These are phyloP conservation scores for Suillus spraguei DNA, from an alignment of 768 basidiomycete genomes.

Conservation along the genomic window DNA sequence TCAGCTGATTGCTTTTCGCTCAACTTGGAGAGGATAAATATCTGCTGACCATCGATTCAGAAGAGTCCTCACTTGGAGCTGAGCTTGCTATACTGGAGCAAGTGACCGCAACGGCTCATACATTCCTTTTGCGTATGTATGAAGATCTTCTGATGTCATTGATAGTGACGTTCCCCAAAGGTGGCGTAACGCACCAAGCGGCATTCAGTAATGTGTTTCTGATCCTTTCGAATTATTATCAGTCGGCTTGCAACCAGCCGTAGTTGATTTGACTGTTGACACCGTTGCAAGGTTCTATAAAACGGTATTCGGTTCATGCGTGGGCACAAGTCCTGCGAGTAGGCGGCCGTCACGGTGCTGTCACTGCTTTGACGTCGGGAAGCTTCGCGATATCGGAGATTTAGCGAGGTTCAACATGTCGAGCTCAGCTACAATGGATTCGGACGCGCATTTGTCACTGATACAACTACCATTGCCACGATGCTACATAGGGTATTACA, in stretches of 20 bases:
- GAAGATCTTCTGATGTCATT: no score
- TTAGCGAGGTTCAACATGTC: neutral
- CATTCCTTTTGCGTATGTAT: slow-evolving; percentile 16
- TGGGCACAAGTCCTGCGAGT: neutral
- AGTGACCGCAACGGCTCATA: slow-evolving; percentile 23
- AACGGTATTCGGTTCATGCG: slow-evolving; percentile 1
- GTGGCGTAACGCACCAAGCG: slow-evolving; percentile 33
- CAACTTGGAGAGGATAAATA: slow-evolving; percentile 27
- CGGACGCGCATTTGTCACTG: neutral
- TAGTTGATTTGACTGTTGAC: slow-evolving; percentile 24
- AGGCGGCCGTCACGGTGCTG: neutral
- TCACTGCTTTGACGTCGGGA: neutral
- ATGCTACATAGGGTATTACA: slow-evolving; percentile 8
- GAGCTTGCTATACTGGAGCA: slow-evolving; percentile 37
- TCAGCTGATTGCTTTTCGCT: slow-evolving; percentile 22
- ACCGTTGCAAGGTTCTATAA: slow-evolving; percentile 22
- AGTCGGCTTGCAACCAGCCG: slow-evolving; percentile 24
- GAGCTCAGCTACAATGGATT: neutral
- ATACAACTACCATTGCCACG: neutral
- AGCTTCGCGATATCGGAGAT: no score
- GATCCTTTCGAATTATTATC: slow-evolving; percentile 13
- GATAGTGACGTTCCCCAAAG: slow-evolving; percentile 13
- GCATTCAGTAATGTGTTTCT: no score
- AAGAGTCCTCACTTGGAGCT: slow-evolving; percentile 40
- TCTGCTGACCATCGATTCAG: slow-evolving; percentile 42